Evolutionary conservation across 1,139 yeast genomes (phyloP), one percentile per base, ranked within the genome.

Genomic region (Geotrichum klebahnii): DNA sequence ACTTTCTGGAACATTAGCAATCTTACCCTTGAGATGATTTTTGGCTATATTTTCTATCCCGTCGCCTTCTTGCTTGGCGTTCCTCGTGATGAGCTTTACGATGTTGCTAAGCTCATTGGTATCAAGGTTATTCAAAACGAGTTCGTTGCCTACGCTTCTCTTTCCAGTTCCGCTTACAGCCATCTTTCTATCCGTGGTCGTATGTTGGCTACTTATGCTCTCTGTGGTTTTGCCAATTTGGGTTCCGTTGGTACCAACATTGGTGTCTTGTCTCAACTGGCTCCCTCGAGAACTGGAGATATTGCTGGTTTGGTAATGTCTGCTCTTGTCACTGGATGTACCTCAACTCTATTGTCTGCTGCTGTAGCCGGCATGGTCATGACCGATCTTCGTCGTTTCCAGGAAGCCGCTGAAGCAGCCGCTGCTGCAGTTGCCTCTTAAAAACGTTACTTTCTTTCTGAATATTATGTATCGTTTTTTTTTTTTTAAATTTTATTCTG

Each of bases 291-390:
- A 53, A 69, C 78, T 38, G 76, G 71, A 50, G 80, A 77, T 49
- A 73, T 81, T 53, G 71, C 84, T 5, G 55, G 67, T 32, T 64
- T 76, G 53, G 77, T 80, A 48, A 55, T 75, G 39, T 74, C 81
- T 35, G 75, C 84, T 1, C 73, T 81, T 57, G 56, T 78, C 39
- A 70, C 78, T 40, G 86, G 86, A 9, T 74, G 76, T 53, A 69
- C 78, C 53, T 71, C 83, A 26, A 81, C 86, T 4, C 68, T 78
- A 54, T 68, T 78, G 48, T 76, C 82, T 8, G 84, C 86, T 23
- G 79, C 82, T 51, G 78, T 80, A 54, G 84, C 86, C 14, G 84
- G 83, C 41, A 81, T 81, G 84, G 80, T 80, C 34, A 71, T 81
- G 63, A 80, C 80, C 54, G 80, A 79, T 58, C 68, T 77, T 62